Evolutionary conservation across 1,284 basidiomycete genomes (phyloP), one percentile per base, ranked within the genome.

Genomic region (Boletus calvinii): DNA sequence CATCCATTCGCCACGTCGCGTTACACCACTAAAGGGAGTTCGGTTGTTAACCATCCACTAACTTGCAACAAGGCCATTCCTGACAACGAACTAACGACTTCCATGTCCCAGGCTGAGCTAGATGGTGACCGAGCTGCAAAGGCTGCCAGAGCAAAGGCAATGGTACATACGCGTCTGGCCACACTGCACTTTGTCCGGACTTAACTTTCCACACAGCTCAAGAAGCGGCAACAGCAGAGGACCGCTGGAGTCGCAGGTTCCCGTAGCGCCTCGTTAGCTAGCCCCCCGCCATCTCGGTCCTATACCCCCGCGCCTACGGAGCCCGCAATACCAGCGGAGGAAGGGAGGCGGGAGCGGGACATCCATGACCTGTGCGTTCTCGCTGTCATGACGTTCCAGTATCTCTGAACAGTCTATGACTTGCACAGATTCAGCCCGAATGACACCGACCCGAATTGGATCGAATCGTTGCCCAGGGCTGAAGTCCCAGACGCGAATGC

Each of bases 81-180:
- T 32, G 38, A 54, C 45, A 20, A 37, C 44, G 17, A 44, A 50
- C 22, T 38, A 43, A 36, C 58, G 7, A 50, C 39, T 43, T 42
- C 50, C 50, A 61, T 54, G 65, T 54, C 54, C 75, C 79, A 75
- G 39, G 76, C 81, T 29, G 88, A 89, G 61, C 9, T 18, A 9
- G 84, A 85, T 52, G n/a, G n/a, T n/a, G 90, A 91, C 57, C 80
- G 89, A 54, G 86, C 87, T 52, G 82, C 82, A 10, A 90, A 86
- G 70, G 81, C 88, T 55, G 90, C 89, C 3, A 80, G 89, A 58
- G 89, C 86, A 52, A 88, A 87, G 68, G 87, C 87, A 43, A 63
- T 92, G 80, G 90, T 26, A 26, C 26, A 26, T 90, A 65, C 48
- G 61, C 41, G 42, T 53, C 47, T 26, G 20, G 10, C 42, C 5